Percentiles rank a stretch among this genome's conserved stretches.
These are phyloP conservation scores for Aspergillus sp. DNA, from an alignment of 2,329 filamentous ascomycete species.

Conservation along the genomic window DNA sequence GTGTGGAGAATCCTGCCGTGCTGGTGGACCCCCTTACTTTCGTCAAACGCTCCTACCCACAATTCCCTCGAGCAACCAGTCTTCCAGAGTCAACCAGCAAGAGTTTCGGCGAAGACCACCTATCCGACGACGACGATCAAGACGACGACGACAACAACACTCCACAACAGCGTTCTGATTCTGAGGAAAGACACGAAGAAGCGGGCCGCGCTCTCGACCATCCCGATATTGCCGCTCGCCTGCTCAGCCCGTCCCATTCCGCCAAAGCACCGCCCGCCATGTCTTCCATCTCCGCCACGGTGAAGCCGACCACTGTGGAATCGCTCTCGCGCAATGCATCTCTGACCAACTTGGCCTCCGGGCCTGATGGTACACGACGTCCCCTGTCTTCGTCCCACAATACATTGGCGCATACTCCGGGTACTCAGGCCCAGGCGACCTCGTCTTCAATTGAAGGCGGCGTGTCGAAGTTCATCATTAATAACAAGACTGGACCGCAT, in stretches of 20 bases:
- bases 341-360: constrained; percentile 38
- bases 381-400: constrained; percentile 34
- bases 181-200: constrained; percentile 25
- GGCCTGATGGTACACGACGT: constrained; percentile 34
- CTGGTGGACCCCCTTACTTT: constrained; percentile 44
- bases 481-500: constrained; percentile 32
- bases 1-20: constrained; percentile 36
- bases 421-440: constrained; percentile 37
- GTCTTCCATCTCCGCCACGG: constrained; percentile 51
- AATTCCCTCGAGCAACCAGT: constrained; percentile 41
- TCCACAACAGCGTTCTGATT: constrained; percentile 16
- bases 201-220: constrained; percentile 30
- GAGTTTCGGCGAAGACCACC: constrained; percentile 31
- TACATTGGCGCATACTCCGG: constrained; percentile 29
- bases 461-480: constrained; percentile 48
- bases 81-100: constrained; percentile 40
- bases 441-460: constrained; percentile 53
- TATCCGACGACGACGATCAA: constrained; percentile 25
- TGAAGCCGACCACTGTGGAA: constrained; percentile 39
- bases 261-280: constrained; percentile 51
- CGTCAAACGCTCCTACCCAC: constrained; percentile 43
- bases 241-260: constrained; percentile 42
- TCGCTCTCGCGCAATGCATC: constrained; percentile 39
- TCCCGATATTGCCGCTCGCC: constrained; percentile 39
- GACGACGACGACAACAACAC: constrained; percentile 21